Evolutionary conservation across 2,329 filamentous ascomycete species (phyloP).

Genomic region (Neonectria punicea): DNA sequence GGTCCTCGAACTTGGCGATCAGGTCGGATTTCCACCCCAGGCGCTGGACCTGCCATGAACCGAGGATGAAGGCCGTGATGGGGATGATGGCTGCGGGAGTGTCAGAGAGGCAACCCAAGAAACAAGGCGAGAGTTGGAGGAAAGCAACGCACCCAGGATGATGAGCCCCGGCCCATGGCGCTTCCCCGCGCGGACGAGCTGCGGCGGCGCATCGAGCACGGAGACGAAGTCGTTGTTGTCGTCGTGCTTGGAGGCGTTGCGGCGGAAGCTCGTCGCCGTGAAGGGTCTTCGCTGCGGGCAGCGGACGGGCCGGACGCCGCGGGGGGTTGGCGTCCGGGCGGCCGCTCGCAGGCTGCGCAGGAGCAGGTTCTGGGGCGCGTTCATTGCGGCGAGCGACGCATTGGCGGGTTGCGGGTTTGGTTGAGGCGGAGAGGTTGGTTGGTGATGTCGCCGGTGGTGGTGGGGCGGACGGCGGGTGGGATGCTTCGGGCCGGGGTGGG

Average conservation of each 20-base stretch:
- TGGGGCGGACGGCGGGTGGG: neutral
- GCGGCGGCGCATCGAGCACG: constrained; percentile 85
- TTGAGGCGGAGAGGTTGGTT: neutral
- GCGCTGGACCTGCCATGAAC: constrained; percentile 95
- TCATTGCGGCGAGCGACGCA: constrained; percentile 38
- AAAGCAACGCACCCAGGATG: constrained; percentile 68
- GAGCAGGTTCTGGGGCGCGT: constrained; percentile 40
- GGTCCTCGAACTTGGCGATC: constrained; percentile 91
- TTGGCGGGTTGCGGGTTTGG: neutral
- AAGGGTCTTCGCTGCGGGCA: constrained; percentile 29
- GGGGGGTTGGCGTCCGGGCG: constrained; percentile 19
- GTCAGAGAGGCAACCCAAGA: neutral
- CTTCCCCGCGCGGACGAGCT: constrained; percentile 78
- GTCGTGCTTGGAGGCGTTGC: constrained; percentile 53
- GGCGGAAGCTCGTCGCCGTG: constrained; percentile 33
- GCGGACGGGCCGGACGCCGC: constrained; percentile 15
- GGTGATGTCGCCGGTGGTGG: neutral
- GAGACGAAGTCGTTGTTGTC: constrained; percentile 82
- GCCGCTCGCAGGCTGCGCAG: constrained; percentile 41
- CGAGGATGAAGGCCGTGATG: constrained; percentile 87
- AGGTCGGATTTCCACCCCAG: constrained; percentile 94
- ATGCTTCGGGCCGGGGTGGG: neutral
- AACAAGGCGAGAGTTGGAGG: constrained; percentile 1
- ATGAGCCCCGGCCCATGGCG: constrained; percentile 83
- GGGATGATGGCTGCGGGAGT: constrained; percentile 78